These are phyloP conservation scores for Fistulinella prunicolor DNA, from an alignment of 768 basidiomycete genomes.

Conservation along the genomic window DNA sequence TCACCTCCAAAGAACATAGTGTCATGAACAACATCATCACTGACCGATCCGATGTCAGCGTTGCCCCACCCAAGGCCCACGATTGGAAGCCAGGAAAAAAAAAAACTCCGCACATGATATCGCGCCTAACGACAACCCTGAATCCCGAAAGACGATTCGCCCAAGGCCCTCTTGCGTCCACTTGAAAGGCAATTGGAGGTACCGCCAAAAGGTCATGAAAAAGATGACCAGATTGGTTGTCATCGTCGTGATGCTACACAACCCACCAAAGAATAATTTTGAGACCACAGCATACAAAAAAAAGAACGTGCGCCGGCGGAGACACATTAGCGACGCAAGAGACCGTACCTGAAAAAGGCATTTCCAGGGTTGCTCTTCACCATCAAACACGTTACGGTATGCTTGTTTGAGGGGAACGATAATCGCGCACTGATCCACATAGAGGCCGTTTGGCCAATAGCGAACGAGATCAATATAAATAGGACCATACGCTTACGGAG, in stretches of 20 bases:
- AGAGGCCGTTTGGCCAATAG: conserved; percentile 8
- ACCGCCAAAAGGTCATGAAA: conserved; percentile 22
- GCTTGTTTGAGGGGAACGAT: conserved; percentile 4
- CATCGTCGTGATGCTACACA: conserved; percentile 19
- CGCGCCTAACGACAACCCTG: conserved; percentile 1
- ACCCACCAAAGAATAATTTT: too few species aligned
- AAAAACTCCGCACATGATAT: conserved; percentile 14
- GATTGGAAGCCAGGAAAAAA: too few species aligned
- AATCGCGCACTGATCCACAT: conserved; percentile 18
- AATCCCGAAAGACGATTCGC: conserved; percentile 17
- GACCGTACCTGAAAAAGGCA: conserved; percentile 19
- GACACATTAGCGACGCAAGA: too few species aligned
- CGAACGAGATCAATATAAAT: conserved; percentile 8
- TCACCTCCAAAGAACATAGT: conserved; percentile 11
- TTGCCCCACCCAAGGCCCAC: too few species aligned
- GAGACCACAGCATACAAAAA: too few species aligned
- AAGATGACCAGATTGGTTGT: conserved; percentile 9
- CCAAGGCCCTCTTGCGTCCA: conserved; percentile 6
- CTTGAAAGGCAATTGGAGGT: conserved; percentile 6
- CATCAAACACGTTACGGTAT: conserved; percentile 18
- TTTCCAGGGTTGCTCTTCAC: conserved; percentile 8
- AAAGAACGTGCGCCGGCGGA: too few species aligned
- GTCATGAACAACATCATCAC: conserved; percentile 19
- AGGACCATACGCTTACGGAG: conserved; percentile 4
- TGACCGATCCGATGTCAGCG: neutral